Evolutionary conservation across 768 basidiomycete genomes (phyloP).

Genomic region (Obba rivulosa): DNA sequence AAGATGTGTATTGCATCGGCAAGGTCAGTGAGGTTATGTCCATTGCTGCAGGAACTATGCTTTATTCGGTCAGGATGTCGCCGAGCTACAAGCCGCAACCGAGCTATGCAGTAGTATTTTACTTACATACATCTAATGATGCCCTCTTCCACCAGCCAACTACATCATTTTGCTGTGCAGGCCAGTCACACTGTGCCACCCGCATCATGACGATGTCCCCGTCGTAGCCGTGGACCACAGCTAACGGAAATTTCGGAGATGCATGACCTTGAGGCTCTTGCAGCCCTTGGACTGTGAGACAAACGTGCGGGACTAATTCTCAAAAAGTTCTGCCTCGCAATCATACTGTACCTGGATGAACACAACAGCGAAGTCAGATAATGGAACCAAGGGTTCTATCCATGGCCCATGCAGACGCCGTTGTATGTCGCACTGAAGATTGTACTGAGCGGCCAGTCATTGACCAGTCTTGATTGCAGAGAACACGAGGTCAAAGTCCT

Average conservation of each 20-base stretch:
- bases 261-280: conserved; percentile 67
- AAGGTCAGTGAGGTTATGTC: too few species aligned
- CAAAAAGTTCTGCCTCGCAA: conserved; percentile 60
- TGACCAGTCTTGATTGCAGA: conserved; percentile 72
- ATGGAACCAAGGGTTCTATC: neutral
- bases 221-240: conserved; percentile 78
- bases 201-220: too few species aligned
- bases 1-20: too few species aligned
- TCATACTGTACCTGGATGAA: conserved; percentile 69
- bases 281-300: conserved; percentile 83
- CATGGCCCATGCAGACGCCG: conserved; percentile 41
- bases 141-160: too few species aligned
- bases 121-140: too few species aligned
- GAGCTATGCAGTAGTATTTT: too few species aligned
- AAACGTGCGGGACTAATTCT: conserved; percentile 71
- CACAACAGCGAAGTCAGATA: conserved; percentile 39
- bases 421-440: conserved; percentile 80
- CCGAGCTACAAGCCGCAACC: too few species aligned
- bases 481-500: conserved; percentile 84
- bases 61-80: too few species aligned
- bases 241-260: conserved; percentile 74
- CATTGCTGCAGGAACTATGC: too few species aligned
- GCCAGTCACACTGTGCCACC: too few species aligned
- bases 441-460: conserved; percentile 85
- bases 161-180: too few species aligned